These are phyloP conservation scores for Eucalyptus sp. DNA, from an alignment of 345 rosid species.

Conservation along the genomic window DNA sequence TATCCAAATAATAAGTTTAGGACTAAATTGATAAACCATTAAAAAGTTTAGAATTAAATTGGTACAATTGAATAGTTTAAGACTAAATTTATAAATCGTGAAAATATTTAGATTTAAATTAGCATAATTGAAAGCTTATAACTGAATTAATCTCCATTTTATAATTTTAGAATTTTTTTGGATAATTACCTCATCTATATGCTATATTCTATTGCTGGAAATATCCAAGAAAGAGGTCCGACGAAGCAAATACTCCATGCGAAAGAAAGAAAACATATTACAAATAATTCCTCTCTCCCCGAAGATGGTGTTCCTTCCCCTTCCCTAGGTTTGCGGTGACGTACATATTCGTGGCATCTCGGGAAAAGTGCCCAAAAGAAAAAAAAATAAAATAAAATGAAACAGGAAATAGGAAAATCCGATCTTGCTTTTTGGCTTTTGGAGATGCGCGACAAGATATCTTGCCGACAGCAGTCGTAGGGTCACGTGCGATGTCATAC, in stretches of 20 bases:
- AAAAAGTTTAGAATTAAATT: too few species aligned
- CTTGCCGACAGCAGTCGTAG: background rate
- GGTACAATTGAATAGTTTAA: rapidly evolving
- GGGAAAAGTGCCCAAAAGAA: background rate
- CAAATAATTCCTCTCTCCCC: background rate
- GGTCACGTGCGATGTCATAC: rapidly evolving
- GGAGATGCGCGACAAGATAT: background rate
- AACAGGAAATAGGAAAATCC: background rate
- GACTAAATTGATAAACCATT: rapidly evolving
- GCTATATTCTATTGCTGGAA: background rate
- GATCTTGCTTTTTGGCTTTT: background rate
- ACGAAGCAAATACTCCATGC: background rate
- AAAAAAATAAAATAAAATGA: background rate
- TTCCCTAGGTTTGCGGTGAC: background rate
- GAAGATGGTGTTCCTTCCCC: background rate
- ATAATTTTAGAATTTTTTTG: too few species aligned
- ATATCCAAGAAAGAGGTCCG: background rate
- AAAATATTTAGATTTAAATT: too few species aligned
- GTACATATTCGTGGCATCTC: background rate
- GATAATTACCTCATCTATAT: too few species aligned
- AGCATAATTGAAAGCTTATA: rapidly evolving
- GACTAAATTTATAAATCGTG: too few species aligned
- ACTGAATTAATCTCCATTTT: rapidly evolving
- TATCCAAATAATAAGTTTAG: too few species aligned
- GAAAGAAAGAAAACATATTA: background rate